Evolutionary conservation across 208 protist species (phyloP).

Genomic region (Tetramitus jugosus): DNA sequence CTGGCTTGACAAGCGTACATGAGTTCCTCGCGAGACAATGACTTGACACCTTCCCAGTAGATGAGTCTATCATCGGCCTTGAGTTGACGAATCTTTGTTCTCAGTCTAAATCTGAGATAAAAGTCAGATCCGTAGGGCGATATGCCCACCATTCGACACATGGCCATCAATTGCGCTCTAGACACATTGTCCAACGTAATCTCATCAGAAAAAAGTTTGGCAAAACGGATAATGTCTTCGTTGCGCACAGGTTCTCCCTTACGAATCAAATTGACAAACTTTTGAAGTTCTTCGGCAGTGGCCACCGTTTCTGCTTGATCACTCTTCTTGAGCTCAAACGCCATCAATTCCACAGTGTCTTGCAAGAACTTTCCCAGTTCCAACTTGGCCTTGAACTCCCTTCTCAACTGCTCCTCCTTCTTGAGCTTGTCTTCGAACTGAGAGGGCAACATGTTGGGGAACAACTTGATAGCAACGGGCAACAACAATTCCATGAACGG

Average conservation of each 20-base stretch:
- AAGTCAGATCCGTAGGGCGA: slow-evolving; percentile 3
- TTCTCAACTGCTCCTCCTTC: slow-evolving; percentile 23
- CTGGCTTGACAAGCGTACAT: not conserved
- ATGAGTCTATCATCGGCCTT: slow-evolving; percentile 24
- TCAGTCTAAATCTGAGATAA: slow-evolving; percentile 14
- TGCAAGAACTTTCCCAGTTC: slow-evolving; percentile 39
- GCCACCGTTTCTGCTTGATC: slow-evolving; percentile 15
- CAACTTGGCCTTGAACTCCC: slow-evolving; percentile 26
- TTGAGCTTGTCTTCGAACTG: slow-evolving; percentile 40
- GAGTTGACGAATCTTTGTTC: not conserved
- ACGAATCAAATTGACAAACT: slow-evolving; percentile 26
- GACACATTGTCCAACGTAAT: slow-evolving; percentile 24
- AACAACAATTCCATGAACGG: slow-evolving; percentile 66
- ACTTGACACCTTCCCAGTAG: slow-evolving; percentile 23
- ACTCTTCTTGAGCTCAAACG: slow-evolving; percentile 22
- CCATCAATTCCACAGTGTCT: slow-evolving; percentile 31
- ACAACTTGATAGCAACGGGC: slow-evolving; percentile 55
- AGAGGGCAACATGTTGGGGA: slow-evolving; percentile 65
- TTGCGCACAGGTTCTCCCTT: not conserved
- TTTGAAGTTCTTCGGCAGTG: slow-evolving; percentile 22
- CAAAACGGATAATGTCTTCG: slow-evolving; percentile 17
- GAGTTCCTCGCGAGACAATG: slow-evolving; percentile 21
- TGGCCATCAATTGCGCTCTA: slow-evolving; percentile 16
- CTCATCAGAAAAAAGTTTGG: slow-evolving; percentile 23
- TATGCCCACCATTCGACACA: slow-evolving; percentile 16